These are phyloP conservation scores for Cordyceps tenuipes DNA, from an alignment of 2,329 filamentous ascomycete genomes.

Conservation along the genomic window DNA sequence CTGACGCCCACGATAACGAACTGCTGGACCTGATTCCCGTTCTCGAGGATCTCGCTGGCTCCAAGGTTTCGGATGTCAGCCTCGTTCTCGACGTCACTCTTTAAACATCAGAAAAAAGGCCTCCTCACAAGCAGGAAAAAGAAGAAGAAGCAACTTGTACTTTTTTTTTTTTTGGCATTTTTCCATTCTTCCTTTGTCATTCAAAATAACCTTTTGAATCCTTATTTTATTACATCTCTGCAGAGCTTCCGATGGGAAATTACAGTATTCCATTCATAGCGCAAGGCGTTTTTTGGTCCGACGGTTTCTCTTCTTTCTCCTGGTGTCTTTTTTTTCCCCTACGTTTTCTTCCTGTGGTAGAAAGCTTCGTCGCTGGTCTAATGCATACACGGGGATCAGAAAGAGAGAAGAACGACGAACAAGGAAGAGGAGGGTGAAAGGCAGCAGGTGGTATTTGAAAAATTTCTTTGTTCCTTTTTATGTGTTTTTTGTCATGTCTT, in stretches of 20 bases:
- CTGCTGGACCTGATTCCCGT: conserved; percentile 94
- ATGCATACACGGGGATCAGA: conserved; percentile 21
- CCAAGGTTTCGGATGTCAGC: conserved; percentile 90
- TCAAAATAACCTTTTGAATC: conserved; percentile 9
- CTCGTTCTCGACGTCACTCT: conserved; percentile 89
- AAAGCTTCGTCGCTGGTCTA: conserved; percentile 20
- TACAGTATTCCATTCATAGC: conserved; percentile 35
- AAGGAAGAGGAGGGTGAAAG: conserved; percentile 13
- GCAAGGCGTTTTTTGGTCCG: conserved; percentile 44
- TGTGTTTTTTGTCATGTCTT: not conserved
- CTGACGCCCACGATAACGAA: conserved; percentile 98
- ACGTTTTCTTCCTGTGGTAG: conserved; percentile 10
- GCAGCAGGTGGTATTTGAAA: conserved; percentile 7
- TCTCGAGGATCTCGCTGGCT: conserved; percentile 86
- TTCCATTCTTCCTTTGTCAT: conserved; percentile 23
- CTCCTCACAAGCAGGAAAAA: conserved; percentile 5
- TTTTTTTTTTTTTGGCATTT: conserved; percentile 17
- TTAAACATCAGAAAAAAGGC: conserved; percentile 29
- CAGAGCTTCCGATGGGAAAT: conserved; percentile 11
- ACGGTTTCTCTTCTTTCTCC: conserved; percentile 27
- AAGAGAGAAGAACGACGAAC: not conserved
- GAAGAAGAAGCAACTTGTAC: conserved; percentile 6
- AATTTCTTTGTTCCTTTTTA: conserved; percentile 11
- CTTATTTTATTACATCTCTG: conserved; percentile 8
- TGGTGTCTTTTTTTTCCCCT: conserved; percentile 15